Conservation (phyloP, 768 basidiomycete genomes). For the Mycena metata region DNA sequence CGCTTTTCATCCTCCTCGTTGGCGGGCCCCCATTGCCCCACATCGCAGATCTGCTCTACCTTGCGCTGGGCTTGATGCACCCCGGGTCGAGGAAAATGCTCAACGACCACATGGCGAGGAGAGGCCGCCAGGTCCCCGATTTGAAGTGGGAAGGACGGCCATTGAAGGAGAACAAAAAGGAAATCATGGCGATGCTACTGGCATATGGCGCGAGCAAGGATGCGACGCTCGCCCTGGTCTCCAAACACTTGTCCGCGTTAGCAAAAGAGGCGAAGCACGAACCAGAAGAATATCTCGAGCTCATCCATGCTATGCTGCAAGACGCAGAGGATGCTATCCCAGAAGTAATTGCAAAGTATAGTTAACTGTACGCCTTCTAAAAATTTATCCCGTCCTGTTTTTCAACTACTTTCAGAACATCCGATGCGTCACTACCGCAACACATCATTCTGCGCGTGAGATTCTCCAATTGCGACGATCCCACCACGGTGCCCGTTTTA, state of each 20-base stretch:
- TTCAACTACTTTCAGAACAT: too few relatives aligned
- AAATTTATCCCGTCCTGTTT: too few relatives aligned
- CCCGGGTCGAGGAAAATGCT: background rate
- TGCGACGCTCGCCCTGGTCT: conserved; percentile 34
- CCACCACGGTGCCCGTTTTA: too few relatives aligned
- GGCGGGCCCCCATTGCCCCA: background rate
- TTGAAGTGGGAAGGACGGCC: conserved; percentile 7
- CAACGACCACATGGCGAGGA: background rate
- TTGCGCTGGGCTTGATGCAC: background rate
- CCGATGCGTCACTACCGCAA: too few relatives aligned
- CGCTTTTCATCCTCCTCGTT: background rate
- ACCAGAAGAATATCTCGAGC: conserved; percentile 12
- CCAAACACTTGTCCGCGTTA: conserved; percentile 49
- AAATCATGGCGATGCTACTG: conserved; percentile 14
- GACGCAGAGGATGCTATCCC: conserved; percentile 22
- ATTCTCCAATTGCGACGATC: too few relatives aligned
- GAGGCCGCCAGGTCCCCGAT: background rate
- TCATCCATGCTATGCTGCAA: conserved; percentile 8
- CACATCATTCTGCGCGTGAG: too few relatives aligned
- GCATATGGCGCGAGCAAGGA: conserved; percentile 17
- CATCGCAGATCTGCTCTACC: background rate
- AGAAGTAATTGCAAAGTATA: background rate
- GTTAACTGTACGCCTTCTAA: too few relatives aligned
- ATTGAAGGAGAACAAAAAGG: background rate
- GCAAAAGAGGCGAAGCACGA: conserved; percentile 45